A percentile compares a stretch with the other conserved stretches of the same genome.
phyloP scores from a whole-genome alignment of 2,329 filamentous ascomycete species.

The Penicillium paneum region DNA sequence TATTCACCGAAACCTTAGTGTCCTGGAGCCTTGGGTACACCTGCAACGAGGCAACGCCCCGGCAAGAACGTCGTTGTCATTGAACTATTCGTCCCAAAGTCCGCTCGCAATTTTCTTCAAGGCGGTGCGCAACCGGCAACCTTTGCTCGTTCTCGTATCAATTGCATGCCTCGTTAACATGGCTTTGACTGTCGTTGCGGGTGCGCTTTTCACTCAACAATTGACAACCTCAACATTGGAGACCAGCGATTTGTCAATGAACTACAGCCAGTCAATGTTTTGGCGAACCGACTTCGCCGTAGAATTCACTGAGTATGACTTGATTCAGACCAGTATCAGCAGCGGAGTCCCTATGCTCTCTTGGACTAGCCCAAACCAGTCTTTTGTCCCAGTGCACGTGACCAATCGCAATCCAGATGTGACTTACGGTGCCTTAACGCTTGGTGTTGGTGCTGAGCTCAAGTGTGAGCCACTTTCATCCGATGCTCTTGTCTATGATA shows the following conservation, averaged over 20 bases:
- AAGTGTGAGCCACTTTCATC: constrained; percentile 24
- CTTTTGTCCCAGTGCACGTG: constrained; percentile 30
- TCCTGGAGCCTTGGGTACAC: constrained; percentile 37
- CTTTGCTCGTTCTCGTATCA: constrained; percentile 29
- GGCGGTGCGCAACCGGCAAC: constrained; percentile 26
- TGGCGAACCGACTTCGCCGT: constrained; percentile 31
- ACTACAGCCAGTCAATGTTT: constrained; percentile 32
- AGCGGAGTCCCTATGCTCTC: constrained; percentile 32
- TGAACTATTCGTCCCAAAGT: constrained; percentile 36
- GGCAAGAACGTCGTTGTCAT: constrained; percentile 26
- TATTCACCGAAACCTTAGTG: constrained; percentile 34
- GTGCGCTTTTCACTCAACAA: constrained; percentile 35
- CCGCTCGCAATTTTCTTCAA: constrained; percentile 32
- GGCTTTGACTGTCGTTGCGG: constrained; percentile 30
- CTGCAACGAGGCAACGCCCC: constrained; percentile 31
- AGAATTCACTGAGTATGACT: constrained; percentile 35
- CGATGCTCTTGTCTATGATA: constrained; percentile 12
- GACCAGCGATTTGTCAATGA: constrained; percentile 24
- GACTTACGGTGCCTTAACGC: constrained; percentile 27
- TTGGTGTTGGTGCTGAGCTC: constrained; percentile 29
- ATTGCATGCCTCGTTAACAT: constrained; percentile 32
- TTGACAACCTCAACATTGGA: constrained; percentile 26
- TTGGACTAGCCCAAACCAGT: constrained; percentile 33
- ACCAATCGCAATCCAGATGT: constrained; percentile 21
- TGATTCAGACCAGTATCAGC: constrained; percentile 36